These are phyloP conservation scores for Chrysochromulina tobinii DNA, from an alignment of 78 protist species.

Conservation along the genomic window DNA sequence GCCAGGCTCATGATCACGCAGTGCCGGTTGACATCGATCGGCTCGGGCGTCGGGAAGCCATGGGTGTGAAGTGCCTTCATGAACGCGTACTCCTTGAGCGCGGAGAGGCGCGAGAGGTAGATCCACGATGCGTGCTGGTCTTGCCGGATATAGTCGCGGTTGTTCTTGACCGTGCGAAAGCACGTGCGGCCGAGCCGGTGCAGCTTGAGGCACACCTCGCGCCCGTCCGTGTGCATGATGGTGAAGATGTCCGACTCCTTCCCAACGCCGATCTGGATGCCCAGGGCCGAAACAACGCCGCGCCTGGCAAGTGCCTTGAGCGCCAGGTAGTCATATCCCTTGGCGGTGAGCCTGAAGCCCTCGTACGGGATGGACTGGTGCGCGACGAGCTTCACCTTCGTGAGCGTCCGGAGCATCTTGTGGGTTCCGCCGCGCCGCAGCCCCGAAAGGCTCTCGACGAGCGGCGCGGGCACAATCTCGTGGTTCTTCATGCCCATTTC, in stretches of 20 bases:
- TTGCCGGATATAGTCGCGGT: conserved; percentile 89
- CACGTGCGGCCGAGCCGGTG: conserved; percentile 94
- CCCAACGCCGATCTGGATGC: conserved; percentile 96
- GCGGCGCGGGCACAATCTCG: conserved; percentile 85
- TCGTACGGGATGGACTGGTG: conserved; percentile 74
- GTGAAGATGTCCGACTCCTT: conserved; percentile 93
- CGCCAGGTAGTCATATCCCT: conserved; percentile 96
- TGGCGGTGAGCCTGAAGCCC: conserved; percentile 91
- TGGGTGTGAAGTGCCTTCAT: conserved; percentile 90
- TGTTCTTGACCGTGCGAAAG: conserved; percentile 88
- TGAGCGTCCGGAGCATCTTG: conserved; percentile 60
- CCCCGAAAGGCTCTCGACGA: conserved; percentile 83
- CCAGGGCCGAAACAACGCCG: conserved; percentile 77
- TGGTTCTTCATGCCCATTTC: conserved; percentile 93
- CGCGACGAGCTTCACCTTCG: conserved; percentile 71
- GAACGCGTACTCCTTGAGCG: conserved; percentile 94
- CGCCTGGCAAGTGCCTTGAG: conserved; percentile 80
- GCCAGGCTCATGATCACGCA: conserved; percentile 86
- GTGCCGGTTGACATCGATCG: conserved; percentile 93
- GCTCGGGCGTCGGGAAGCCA: conserved; percentile 95
- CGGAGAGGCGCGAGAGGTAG: conserved; percentile 92
- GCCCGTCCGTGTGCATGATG: conserved; percentile 61
- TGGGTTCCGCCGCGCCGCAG: conserved; percentile 71
- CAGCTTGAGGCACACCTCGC: conserved; percentile 61
- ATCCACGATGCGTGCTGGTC: conserved; percentile 87